Conservation (phyloP, 83 land plant genomes). For the Picea engelmannii region DNA sequence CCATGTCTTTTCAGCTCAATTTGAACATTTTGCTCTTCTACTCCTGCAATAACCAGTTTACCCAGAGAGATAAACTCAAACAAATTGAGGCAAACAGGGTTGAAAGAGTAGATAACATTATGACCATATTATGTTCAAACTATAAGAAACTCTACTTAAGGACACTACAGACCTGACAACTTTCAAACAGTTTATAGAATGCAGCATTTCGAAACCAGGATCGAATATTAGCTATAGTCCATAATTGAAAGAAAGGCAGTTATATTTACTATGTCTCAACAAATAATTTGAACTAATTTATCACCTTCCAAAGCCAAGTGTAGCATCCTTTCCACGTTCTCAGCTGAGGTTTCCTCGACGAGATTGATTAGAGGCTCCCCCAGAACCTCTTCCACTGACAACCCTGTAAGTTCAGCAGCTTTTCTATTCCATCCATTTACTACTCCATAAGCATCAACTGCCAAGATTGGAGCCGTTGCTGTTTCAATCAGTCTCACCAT, state of each 20-base stretch:
- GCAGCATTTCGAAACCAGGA: neutral
- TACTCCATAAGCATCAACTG: constrained; percentile 62
- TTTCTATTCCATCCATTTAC: constrained; percentile 86
- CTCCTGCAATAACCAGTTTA: constrained; percentile 31
- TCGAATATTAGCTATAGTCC: neutral
- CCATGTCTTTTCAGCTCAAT: constrained; percentile 67
- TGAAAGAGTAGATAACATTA: neutral
- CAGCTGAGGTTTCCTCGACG: constrained; percentile 55
- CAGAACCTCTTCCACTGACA: constrained; percentile 62
- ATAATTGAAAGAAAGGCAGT: neutral
- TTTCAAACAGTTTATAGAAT: neutral
- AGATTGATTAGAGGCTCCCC: constrained; percentile 60
- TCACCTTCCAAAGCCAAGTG: constrained; percentile 65
- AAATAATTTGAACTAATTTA: constrained; percentile 3
- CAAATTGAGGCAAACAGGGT: neutral
- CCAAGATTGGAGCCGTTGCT: constrained; percentile 78
- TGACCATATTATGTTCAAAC: neutral
- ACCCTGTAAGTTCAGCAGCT: constrained; percentile 68
- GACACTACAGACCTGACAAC: neutral
- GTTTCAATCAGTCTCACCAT: constrained; percentile 82
- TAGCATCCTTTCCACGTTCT: constrained; percentile 54
- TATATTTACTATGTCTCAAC: neutral
- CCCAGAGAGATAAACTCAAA: neutral
- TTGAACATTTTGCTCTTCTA: constrained; percentile 65
- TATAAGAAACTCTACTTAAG: neutral